Conservation (phyloP, 768 basidiomycete genomes). For the Tremella fuciformis region DNA sequence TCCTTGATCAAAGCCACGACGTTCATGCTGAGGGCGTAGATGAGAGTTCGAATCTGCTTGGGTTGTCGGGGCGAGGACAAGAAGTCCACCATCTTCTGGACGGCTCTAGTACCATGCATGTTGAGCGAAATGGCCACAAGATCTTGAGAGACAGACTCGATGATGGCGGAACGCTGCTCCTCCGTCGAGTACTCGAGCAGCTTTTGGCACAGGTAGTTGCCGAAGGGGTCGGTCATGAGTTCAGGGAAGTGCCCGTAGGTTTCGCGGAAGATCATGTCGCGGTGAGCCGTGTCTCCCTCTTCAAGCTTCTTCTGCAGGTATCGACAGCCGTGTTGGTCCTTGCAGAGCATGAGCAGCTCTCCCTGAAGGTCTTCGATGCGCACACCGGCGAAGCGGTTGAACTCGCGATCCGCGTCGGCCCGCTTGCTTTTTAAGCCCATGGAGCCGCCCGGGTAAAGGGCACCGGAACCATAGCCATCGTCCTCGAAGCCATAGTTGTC, state of each 20-base stretch:
- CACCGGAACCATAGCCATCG: slow-evolving; percentile 51
- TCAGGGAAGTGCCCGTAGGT: slow-evolving; percentile 97
- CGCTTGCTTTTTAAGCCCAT: slow-evolving; percentile 87
- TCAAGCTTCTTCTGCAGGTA: slow-evolving; percentile 99
- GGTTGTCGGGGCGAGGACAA: slow-evolving; percentile 74
- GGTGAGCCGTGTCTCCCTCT: slow-evolving; percentile 89
- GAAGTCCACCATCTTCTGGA: slow-evolving; percentile 99
- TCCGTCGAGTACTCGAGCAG: slow-evolving; percentile 94
- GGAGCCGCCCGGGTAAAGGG: slow-evolving; percentile 49
- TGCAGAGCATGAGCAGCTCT: slow-evolving; percentile 90
- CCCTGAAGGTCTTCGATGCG: slow-evolving; percentile 92
- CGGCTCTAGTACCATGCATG: slow-evolving; percentile 99
- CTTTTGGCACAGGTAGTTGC: slow-evolving; percentile 98
- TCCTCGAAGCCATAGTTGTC: slow-evolving; percentile 50
- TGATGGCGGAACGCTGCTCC: slow-evolving; percentile 92
- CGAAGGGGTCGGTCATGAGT: slow-evolving; percentile 99
- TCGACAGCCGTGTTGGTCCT: slow-evolving; percentile 97
- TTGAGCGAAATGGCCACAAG: slow-evolving; percentile 96
- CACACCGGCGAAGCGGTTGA: slow-evolving; percentile 95
- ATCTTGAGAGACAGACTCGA: slow-evolving; percentile 95
- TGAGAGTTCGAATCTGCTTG: slow-evolving; percentile 89
- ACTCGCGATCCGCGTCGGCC: slow-evolving; percentile 85
- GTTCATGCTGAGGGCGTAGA: slow-evolving; percentile 91
- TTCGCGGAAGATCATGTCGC: slow-evolving; percentile 99
- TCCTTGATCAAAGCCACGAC: slow-evolving; percentile 99